phyloP scores from a whole-genome alignment of 2,329 filamentous ascomycete genomes.

The Mycogone perniciosa region DNA sequence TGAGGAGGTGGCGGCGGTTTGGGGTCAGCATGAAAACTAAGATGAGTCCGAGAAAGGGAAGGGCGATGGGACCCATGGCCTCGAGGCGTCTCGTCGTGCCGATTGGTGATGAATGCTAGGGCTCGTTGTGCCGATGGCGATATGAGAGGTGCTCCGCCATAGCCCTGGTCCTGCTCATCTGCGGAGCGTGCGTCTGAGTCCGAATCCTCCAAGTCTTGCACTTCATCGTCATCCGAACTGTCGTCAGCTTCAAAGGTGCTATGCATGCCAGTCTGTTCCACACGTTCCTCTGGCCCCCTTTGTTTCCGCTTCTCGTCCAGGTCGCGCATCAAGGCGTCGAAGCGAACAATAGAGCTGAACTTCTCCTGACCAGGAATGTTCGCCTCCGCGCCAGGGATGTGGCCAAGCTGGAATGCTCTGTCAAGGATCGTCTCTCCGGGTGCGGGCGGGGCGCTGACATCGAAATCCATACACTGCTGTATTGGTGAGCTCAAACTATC shows the following conservation, averaged over 20 bases:
- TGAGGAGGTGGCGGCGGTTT: conserved; percentile 13
- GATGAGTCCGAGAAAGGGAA: conserved; percentile 24
- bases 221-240: conserved; percentile 36
- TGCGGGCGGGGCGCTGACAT: conserved; percentile 44
- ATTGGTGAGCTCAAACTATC: conserved; percentile 49
- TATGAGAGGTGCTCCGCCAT: conserved; percentile 28
- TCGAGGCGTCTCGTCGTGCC: conserved; percentile 28
- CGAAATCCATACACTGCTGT: conserved; percentile 31
- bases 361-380: conserved; percentile 54
- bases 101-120: conserved; percentile 44
- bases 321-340: conserved; percentile 60
- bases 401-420: conserved; percentile 57
- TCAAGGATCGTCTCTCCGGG: conserved; percentile 62
- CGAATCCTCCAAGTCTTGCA: conserved; percentile 34
- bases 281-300: conserved; percentile 29
- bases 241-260: conserved; percentile 49
- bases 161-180: conserved; percentile 23
- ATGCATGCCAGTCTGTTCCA: conserved; percentile 31
- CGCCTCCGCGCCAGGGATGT: conserved; percentile 54
- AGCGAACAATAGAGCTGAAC: conserved; percentile 57
- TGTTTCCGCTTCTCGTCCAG: conserved; percentile 45
- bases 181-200: conserved; percentile 37
- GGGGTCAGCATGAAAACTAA: conserved; percentile 27
- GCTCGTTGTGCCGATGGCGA: conserved; percentile 43
- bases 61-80: conserved; percentile 29